phyloP scores from a whole-genome alignment of 1,139 yeast genomes.

The Lodderomyces jiufengensis region DNA sequence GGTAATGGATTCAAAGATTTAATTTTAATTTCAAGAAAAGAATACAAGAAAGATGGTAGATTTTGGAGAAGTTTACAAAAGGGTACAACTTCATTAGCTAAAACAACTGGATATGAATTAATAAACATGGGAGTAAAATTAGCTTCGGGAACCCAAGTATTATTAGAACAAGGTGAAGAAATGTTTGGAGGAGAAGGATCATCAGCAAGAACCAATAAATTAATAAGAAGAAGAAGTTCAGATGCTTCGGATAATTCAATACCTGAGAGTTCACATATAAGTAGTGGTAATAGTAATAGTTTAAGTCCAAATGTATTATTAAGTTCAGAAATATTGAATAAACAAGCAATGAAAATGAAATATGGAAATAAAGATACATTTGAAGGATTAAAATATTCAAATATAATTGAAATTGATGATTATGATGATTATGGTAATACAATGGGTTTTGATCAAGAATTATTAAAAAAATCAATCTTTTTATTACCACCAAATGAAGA shows the following conservation, averaged over 20 bases:
- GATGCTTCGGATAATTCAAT: constrained; percentile 9
- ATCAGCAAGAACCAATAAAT: constrained; percentile 28
- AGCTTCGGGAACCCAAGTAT: constrained; percentile 84
- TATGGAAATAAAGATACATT: constrained; percentile 18
- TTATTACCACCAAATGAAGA: constrained; percentile 19
- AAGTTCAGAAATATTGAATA: constrained; percentile 14
- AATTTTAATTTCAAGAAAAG: constrained; percentile 68
- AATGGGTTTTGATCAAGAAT: constrained; percentile 14
- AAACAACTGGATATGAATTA: constrained; percentile 76
- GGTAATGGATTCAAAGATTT: constrained; percentile 77
- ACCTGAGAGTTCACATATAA: constrained; percentile 3
- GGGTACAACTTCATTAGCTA: constrained; percentile 75
- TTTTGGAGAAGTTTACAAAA: constrained; percentile 68
- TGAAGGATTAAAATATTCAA: constrained; percentile 26
- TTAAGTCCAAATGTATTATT: constrained; percentile 7
- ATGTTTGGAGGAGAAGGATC: constrained; percentile 68
- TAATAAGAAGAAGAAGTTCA: constrained; percentile 5
- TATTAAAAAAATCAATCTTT: constrained; percentile 15
- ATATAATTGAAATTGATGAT: constrained; percentile 23
- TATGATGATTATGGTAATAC: constrained; percentile 18
- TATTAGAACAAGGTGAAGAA: constrained; percentile 78
- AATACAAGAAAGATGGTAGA: constrained; percentile 71
- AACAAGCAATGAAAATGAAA: constrained; percentile 6
- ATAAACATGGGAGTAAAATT: constrained; percentile 79
- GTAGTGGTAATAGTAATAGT: constrained; percentile 2